Base-by-base conservation (phyloP, 164 flowering plant species). In the Aristolochia contorta region DNA sequence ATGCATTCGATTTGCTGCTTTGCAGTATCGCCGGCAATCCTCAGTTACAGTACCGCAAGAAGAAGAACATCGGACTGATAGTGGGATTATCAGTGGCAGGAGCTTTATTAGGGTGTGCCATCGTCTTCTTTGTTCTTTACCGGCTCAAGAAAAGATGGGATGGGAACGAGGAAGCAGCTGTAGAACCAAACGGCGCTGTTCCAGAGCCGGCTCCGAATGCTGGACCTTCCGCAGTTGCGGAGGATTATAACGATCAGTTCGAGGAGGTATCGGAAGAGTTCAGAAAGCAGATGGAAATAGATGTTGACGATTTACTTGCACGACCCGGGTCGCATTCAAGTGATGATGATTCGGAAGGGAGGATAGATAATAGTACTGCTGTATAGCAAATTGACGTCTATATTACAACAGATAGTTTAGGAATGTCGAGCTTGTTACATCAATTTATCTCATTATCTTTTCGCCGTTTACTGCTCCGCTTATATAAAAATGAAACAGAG, bases 11-110 rank as follows among this genome's bases (percentile, higher is more conserved):
- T 12, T 19, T 37, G 41, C 48, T 30, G 21, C 3, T 25, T 47
- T 47, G 24, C 53, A 59, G 54, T 18, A 27, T 22, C 24, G 48
- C 37, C 2, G 62, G 62, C 48, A 59, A 59, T 19, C 20, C 62
- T 16, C 19, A 16, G 0, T 24, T 59, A 33, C 12, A 12, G 32
- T 20, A 30, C 24, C 10, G 0, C 8, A 16, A 52, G 10, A 49
- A 54, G 43, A 56, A 56, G 23, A 37, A 58, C 19, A 58, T 6
- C 37, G 50, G 8, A 15, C 49, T 45, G 15, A 43, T 43, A n/a
- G 50, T 58, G 25, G 61, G 61, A 4, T 8, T 43, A 41, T 18
- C 60, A 9, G 47, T 43, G 6, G 47, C 27, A 57, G 49, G 47
- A 45, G 49, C 48, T 19, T 14, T 27, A 2, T 27, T 27, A 27